Evolutionary conservation across 805 yeast species (phyloP), one percentile per base, ranked within the genome.

Genomic region (Candida piceae): DNA sequence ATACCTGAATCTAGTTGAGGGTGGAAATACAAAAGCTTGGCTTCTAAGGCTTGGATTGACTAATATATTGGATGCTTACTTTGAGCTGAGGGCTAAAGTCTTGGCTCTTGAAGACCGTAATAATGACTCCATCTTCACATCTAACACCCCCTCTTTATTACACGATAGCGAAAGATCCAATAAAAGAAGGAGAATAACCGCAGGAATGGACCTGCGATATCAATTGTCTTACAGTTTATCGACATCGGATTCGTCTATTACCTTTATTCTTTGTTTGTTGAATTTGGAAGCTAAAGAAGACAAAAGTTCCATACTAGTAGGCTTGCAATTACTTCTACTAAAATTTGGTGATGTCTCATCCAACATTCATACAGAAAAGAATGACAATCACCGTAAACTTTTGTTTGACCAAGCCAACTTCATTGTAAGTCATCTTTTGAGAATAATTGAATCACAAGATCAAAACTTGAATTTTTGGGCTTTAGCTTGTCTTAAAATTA

Each of bases 1-100:
- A 16, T 46, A 43, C 32, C 15, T 50, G n/a, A 32, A 35, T 3
- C 34, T 31, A 16, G 44, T 11, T 10, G 38, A 16, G 11, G 41
- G 17, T 16, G 36, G 29, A 0, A 18, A 41, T 23, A 33, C 46
- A 0, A 45, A 46, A 5, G 53, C 64, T 0, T 76, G 81, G 81
- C 50, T 75, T 10, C 42, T 64, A 4, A 35, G 59, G 1, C 36
- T 50, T 7, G 76, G 74, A 0, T 20, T 67, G 7, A 38, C 58
- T 1, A 58, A 49, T 27, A 42, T 74, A 3, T 21, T 70, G 0
- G 27, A 36, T 1, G 33, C 58, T 3, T 71, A 57, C 38, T 70
- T 55, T 40, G 32, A 35, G 4, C 37, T 64, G 22, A 58, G 57
- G 35, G n/a, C 7, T n/a, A 13, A 20, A 31, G 17, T 29, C 16